Conservation (phyloP, 306 rosid species). For the Bauhinia variegata region DNA sequence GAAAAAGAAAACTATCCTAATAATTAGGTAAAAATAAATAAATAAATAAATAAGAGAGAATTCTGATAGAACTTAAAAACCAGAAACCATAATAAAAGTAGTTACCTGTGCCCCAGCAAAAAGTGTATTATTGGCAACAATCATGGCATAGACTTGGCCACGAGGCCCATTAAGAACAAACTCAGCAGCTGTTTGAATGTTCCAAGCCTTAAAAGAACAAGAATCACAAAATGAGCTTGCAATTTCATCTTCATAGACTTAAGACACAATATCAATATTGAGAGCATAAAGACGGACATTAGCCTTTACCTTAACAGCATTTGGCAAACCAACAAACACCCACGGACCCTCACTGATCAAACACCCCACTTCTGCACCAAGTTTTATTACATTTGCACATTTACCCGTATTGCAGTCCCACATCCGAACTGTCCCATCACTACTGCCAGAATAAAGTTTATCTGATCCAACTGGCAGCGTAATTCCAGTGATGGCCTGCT, state of each 20-base stretch:
- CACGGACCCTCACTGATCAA: conserved; percentile 51
- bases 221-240: conserved; percentile 6
- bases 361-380: conserved; percentile 44
- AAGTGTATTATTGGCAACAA: conserved; percentile 40
- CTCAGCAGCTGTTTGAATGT: conserved; percentile 34
- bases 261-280: neutral
- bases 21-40: neutral
- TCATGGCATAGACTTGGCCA: conserved; percentile 47
- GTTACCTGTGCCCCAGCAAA: conserved; percentile 52
- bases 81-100: neutral
- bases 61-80: neutral
- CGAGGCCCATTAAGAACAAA: conserved; percentile 47
- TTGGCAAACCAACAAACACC: conserved; percentile 51
- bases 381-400: conserved; percentile 33
- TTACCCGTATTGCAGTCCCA: conserved; percentile 59
- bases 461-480: conserved; percentile 40
- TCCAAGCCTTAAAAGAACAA: conserved; percentile 52
- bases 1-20: neutral
- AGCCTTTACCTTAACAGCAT: conserved; percentile 47
- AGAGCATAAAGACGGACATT: neutral
- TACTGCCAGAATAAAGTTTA: conserved; percentile 53
- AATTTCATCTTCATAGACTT: neutral
- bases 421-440: conserved; percentile 44
- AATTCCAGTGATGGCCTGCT: conserved; percentile 50
- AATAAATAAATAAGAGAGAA: neutral